Conservation (phyloP, 2,329 filamentous ascomycete genomes). For the Paracorniculantispora psalliotae region DNA sequence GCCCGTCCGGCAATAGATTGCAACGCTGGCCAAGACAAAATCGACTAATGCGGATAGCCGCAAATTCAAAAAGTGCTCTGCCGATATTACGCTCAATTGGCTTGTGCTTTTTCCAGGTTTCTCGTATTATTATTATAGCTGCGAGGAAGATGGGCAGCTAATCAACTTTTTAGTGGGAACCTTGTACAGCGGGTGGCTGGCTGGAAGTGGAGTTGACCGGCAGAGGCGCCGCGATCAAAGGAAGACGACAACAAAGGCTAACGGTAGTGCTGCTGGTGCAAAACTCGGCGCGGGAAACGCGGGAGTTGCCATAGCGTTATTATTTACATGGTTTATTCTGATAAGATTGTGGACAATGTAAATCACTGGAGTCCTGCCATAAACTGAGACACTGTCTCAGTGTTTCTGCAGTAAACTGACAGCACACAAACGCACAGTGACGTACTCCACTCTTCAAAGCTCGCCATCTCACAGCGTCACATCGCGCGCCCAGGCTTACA, state of each 20-base stretch:
- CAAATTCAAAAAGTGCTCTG: background rate
- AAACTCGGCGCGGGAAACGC: background rate
- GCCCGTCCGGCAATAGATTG: background rate
- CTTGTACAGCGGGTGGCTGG: background rate
- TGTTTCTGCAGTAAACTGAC: too few relatives aligned
- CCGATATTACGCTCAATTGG: background rate
- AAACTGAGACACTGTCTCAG: too few relatives aligned
- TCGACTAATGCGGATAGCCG: background rate
- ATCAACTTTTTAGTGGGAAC: background rate
- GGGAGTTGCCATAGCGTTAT: background rate
- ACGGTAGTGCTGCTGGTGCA: too few relatives aligned
- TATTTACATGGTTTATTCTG: too few relatives aligned
- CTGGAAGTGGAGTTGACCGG: background rate
- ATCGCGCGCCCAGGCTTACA: background rate
- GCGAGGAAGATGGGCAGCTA: background rate
- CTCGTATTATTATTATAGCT: background rate
- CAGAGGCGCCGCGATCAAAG: background rate
- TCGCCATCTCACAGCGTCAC: conserved; percentile 1
- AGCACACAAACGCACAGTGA: background rate
- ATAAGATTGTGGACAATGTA: too few relatives aligned
- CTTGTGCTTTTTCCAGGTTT: background rate
- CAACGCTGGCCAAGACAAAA: background rate
- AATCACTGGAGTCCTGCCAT: too few relatives aligned
- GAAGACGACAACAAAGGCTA: too few relatives aligned
- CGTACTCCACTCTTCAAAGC: background rate